These are phyloP conservation scores for Castanopsis chinensis DNA, from an alignment of 306 rosid genomes.

Conservation along the genomic window DNA sequence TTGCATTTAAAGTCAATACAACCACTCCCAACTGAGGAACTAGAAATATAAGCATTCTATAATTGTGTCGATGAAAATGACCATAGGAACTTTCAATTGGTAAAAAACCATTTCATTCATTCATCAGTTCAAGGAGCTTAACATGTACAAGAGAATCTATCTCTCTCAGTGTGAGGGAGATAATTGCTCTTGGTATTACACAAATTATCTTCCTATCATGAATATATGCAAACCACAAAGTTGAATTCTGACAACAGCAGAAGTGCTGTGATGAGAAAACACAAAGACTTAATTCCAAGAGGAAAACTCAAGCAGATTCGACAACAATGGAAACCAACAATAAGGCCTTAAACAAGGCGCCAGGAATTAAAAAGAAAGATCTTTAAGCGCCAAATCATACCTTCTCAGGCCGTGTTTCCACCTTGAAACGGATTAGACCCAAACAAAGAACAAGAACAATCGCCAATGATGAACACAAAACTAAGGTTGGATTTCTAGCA, in stretches of 20 bases:
- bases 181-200: too few relatives aligned
- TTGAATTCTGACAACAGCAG: constrained; percentile 1
- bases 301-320: constrained; percentile 9
- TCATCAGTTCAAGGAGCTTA: background rate
- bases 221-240: background rate
- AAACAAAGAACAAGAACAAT: constrained; percentile 79
- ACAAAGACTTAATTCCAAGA: constrained; percentile 6
- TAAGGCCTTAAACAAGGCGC: background rate
- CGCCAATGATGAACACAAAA: constrained; percentile 69
- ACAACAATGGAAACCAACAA: background rate
- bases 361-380: constrained; percentile 2
- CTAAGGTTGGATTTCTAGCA: constrained; percentile 73
- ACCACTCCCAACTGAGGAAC: background rate
- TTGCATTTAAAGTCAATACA: background rate
- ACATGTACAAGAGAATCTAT: background rate
- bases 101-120: background rate
- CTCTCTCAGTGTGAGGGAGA: background rate
- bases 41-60: background rate
- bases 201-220: background rate
- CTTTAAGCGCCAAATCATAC: constrained; percentile 35
- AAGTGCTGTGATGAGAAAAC: constrained; percentile 8
- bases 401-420: constrained; percentile 96
- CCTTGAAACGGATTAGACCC: constrained; percentile 85
- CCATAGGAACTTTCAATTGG: too few relatives aligned
- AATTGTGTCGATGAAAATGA: too few relatives aligned